These are phyloP conservation scores for Urostyla sp. DNA, from an alignment of 73 alveolate genomes.

Conservation along the genomic window DNA sequence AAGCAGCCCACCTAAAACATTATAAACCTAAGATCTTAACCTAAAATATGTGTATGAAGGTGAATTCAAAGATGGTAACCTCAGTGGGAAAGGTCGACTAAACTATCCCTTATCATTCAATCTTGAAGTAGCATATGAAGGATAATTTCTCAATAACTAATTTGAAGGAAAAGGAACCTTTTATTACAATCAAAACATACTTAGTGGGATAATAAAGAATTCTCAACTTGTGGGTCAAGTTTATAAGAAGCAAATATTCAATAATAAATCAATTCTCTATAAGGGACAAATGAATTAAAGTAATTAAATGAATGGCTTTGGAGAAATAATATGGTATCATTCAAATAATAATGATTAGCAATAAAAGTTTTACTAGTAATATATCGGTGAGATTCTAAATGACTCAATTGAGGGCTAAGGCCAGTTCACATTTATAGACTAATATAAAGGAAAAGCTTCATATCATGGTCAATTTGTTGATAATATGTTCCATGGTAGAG, in stretches of 20 bases:
- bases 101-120: no score
- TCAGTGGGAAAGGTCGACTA: no score
- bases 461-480: slow-evolving; percentile 1
- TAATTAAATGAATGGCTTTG: slow-evolving; percentile 1
- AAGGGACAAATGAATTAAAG: not conserved
- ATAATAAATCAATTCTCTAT: slow-evolving; percentile 9
- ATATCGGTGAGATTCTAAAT: not conserved
- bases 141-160: not conserved
- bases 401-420: slow-evolving; percentile 11
- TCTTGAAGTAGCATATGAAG: no score
- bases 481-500: slow-evolving; percentile 27
- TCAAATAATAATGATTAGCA: not conserved
- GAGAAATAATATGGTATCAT: slow-evolving; percentile 3
- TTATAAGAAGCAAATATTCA: not conserved
- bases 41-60: no score
- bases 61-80: no score
- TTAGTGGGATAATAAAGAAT: slow-evolving; percentile 13
- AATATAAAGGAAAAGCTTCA: slow-evolving; percentile 23
- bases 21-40: no score
- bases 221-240: slow-evolving; percentile 15
- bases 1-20: no score
- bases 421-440: slow-evolving; percentile 8
- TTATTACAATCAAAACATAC: not conserved
- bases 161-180: slow-evolving; percentile 31
- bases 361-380: no score